Evolutionary conservation across 305 asterid species (phyloP).

Genomic region (Fraxinus xanthoxyloides): DNA sequence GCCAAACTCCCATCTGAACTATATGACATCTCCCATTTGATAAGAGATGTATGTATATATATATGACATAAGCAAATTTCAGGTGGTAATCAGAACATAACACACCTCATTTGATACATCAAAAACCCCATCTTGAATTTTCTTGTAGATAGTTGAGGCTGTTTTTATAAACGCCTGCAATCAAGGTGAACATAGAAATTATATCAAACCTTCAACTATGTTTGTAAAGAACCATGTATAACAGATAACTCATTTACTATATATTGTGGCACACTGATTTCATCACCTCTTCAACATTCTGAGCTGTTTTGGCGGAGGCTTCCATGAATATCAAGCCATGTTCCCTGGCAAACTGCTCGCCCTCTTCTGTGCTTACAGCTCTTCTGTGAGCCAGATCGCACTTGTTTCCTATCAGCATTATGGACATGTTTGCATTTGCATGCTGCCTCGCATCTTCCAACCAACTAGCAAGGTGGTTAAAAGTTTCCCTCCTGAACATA

Average conservation of each 20-base stretch:
- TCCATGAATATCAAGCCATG: constrained; percentile 77
- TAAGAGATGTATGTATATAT: neutral
- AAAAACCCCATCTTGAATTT: constrained; percentile 71
- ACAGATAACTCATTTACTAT: neutral
- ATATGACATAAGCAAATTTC: neutral
- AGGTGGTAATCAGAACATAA: neutral
- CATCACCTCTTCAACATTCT: constrained; percentile 71
- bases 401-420: constrained; percentile 71
- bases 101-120: constrained; percentile 74
- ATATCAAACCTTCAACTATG: neutral
- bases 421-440: constrained; percentile 66
- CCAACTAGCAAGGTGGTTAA: constrained; percentile 80
- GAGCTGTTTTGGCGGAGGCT: constrained; percentile 77
- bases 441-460: constrained; percentile 77
- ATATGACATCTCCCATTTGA: neutral
- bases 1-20: neutral
- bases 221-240: neutral
- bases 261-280: neutral
- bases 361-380: constrained; percentile 86
- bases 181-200: neutral
- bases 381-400: constrained; percentile 66
- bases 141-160: constrained; percentile 67
- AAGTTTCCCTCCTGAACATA: constrained; percentile 67
- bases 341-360: constrained; percentile 75
- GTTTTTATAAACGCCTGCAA: constrained; percentile 71